Evolutionary conservation across 345 rosid species (phyloP).

Genomic region (Acer saccharum): DNA sequence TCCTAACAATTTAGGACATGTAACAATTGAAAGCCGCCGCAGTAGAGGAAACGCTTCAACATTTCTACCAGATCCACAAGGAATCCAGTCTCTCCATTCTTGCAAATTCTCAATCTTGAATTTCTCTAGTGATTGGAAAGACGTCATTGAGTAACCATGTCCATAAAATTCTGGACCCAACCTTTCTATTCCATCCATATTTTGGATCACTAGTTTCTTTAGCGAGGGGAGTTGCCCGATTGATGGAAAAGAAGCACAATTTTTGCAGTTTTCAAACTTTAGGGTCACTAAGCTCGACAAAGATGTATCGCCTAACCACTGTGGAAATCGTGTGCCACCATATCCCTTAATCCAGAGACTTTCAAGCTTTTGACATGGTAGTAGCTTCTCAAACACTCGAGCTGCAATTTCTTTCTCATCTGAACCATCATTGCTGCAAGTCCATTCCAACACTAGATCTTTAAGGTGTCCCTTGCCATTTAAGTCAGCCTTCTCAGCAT

Average conservation of each 20-base stretch:
- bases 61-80: not conserved
- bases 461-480: conserved; percentile 34
- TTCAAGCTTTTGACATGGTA: conserved; percentile 39
- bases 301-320: conserved; percentile 40
- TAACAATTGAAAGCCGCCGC: not conserved
- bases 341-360: conserved; percentile 33
- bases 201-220: conserved; percentile 4
- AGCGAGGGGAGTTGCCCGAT: conserved; percentile 43
- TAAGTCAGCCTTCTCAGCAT: conserved; percentile 31
- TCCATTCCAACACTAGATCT: conserved; percentile 37
- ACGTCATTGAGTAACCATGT: not conserved
- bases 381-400: conserved; percentile 29
- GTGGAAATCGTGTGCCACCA: conserved; percentile 36
- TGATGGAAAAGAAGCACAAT: conserved; percentile 40
- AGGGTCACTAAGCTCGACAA: conserved; percentile 26
- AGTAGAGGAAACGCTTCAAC: not conserved
- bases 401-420: not conserved
- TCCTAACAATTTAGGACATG: not conserved
- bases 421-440: not conserved
- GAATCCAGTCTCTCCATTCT: not conserved
- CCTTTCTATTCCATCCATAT: not conserved
- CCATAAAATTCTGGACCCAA: conserved; percentile 1
- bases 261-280: conserved; percentile 31
- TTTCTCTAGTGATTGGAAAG: not conserved
- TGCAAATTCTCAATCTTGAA: not conserved